These are phyloP conservation scores for Fraxinus baroniana DNA, from an alignment of 305 asterid genomes.

Conservation along the genomic window DNA sequence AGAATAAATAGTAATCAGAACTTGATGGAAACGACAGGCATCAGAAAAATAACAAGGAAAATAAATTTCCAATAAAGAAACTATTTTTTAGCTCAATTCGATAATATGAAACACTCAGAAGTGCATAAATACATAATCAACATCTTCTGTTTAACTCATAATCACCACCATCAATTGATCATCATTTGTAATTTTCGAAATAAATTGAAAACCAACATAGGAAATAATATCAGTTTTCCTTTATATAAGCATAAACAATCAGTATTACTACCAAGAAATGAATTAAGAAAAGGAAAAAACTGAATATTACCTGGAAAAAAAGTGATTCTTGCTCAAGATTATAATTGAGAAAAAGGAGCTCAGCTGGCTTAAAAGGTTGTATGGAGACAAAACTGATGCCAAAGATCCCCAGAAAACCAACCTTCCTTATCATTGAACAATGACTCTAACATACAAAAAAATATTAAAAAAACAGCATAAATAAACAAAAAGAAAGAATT, in stretches of 20 bases:
- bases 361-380: constrained; percentile 39
- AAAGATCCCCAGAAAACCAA: constrained; percentile 50
- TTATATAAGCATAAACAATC: constrained; percentile 17
- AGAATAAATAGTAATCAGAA: constrained; percentile 12
- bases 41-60: neutral
- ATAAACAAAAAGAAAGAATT: constrained; percentile 38
- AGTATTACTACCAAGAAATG: constrained; percentile 13
- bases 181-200: constrained; percentile 19
- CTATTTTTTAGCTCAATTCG: neutral
- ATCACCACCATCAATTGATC: constrained; percentile 5
- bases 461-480: constrained; percentile 31
- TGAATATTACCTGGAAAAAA: constrained; percentile 41
- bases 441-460: constrained; percentile 52
- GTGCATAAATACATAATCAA: neutral
- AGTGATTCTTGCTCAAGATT: constrained; percentile 28
- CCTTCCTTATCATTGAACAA: constrained; percentile 76
- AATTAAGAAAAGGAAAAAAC: constrained; percentile 3
- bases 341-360: constrained; percentile 39
- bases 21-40: neutral
- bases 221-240: constrained; percentile 2
- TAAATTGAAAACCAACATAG: constrained; percentile 18
- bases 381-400: constrained; percentile 57
- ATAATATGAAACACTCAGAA: neutral
- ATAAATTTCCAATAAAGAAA: neutral
- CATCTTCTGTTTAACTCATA: neutral